phyloP scores from a whole-genome alignment of 352 stramenopile species.

The Phytophthora vignae region DNA sequence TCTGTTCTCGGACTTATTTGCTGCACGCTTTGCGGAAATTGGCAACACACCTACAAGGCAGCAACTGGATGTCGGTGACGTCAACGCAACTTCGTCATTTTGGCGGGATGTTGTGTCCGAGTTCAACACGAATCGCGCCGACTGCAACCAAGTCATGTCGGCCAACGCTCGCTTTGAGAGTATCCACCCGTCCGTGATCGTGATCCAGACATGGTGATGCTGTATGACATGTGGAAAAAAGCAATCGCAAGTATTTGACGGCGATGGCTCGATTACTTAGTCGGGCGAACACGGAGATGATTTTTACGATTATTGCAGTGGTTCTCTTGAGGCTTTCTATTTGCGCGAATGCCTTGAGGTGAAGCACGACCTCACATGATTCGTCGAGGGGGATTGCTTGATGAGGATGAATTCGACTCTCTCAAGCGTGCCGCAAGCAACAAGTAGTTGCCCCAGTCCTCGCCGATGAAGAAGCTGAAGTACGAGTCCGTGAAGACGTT shows the following conservation, averaged over 20 bases:
- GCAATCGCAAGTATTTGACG: slow-evolving; percentile 8
- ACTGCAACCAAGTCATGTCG: slow-evolving; percentile 9
- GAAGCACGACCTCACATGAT: slow-evolving; percentile 13
- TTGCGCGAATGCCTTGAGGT: slow-evolving; percentile 11
- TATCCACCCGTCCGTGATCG: slow-evolving; percentile 3
- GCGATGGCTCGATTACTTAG: slow-evolving; percentile 3
- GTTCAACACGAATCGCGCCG: slow-evolving; percentile 11
- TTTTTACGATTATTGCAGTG: slow-evolving; percentile 13
- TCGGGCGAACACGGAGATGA: slow-evolving; percentile 5
- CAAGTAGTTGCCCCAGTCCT: not conserved
- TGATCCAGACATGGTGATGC: slow-evolving; percentile 2
- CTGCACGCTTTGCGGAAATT: slow-evolving; percentile 5
- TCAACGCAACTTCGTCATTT: slow-evolving; percentile 7
- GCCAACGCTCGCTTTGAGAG: slow-evolving; percentile 2
- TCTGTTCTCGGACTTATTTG: slow-evolving; percentile 17
- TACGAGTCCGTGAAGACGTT: slow-evolving; percentile 4
- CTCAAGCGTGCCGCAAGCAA: not conserved
- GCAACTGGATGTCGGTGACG: slow-evolving; percentile 4
- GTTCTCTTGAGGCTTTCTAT: slow-evolving; percentile 4
- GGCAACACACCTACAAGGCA: slow-evolving; percentile 1
- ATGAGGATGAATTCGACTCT: slow-evolving; percentile 15
- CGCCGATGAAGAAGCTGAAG: slow-evolving; percentile 10
- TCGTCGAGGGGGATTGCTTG: slow-evolving; percentile 9
- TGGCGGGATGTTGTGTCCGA: slow-evolving; percentile 10
- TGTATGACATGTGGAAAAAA: slow-evolving; percentile 15